Evolutionary conservation across 2,329 filamentous ascomycete genomes (phyloP).

Genomic region (Endoconidiophora laricicola): DNA sequence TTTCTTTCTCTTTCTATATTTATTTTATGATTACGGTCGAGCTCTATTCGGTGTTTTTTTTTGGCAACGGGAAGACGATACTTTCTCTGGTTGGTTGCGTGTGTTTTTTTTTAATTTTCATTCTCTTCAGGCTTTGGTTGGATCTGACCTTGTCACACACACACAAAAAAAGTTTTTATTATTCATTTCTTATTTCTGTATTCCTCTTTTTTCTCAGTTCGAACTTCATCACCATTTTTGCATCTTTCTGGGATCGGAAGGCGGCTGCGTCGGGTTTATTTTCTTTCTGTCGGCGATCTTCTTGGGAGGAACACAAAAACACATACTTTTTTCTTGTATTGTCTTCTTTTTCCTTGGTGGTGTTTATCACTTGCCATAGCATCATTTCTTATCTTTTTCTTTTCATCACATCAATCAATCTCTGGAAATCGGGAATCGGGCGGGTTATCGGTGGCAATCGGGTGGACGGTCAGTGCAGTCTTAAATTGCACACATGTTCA

Average conservation of each 20-base stretch:
- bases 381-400: slow-evolving; percentile 4
- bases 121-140: not conserved
- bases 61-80: not conserved
- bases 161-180: slow-evolving; percentile 10
- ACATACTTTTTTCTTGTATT: slow-evolving; percentile 7
- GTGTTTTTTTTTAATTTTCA: not conserved
- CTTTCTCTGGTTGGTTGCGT: not conserved
- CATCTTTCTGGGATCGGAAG: too few relatives aligned
- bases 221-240: too few relatives aligned
- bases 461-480: too few relatives aligned
- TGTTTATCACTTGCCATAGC: slow-evolving; percentile 10
- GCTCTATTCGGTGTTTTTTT: not conserved
- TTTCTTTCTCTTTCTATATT: slow-evolving; percentile 13
- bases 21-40: too few relatives aligned
- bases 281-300: too few relatives aligned
- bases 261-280: too few relatives aligned
- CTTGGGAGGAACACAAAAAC: not conserved
- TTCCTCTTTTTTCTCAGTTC: slow-evolving; percentile 6
- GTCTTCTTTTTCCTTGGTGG: slow-evolving; percentile 6
- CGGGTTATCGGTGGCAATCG: too few relatives aligned
- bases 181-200: slow-evolving; percentile 14
- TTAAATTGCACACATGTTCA: too few relatives aligned
- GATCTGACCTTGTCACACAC: not conserved
- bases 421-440: too few relatives aligned
- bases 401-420: not conserved